phyloP scores from a whole-genome alignment of 768 basidiomycete species.

The Tricholoma matsutake region DNA sequence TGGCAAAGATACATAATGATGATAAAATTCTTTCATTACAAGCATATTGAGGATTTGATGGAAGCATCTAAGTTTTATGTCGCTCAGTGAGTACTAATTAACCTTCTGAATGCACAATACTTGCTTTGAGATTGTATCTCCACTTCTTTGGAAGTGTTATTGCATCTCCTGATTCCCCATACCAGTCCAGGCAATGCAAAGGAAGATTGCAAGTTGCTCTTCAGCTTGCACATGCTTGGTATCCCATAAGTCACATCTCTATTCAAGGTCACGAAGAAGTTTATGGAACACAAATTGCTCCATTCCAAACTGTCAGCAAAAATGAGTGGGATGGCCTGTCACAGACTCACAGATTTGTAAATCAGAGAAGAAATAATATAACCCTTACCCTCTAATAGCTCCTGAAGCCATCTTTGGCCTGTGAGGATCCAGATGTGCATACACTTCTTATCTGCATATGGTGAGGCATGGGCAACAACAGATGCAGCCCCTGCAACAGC shows the following conservation, averaged over 20 bases:
- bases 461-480: background rate
- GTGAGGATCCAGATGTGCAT: conserved; percentile 4
- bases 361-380: background rate
- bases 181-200: background rate
- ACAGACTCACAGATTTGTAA: background rate
- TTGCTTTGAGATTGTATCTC: conserved; percentile 36
- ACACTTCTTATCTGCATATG: background rate
- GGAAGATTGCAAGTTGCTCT: conserved; percentile 3
- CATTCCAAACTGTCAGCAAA: background rate
- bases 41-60: conserved; percentile 17
- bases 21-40: conserved; percentile 3
- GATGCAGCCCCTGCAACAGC: background rate
- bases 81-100: no score
- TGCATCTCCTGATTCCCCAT: background rate
- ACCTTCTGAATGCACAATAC: background rate
- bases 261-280: background rate
- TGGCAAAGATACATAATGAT: conserved; percentile 3
- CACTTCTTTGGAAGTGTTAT: conserved; percentile 32
- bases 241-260: background rate
- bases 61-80: conserved; percentile 14
- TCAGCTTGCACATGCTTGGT: background rate
- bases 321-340: background rate
- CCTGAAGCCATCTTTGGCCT: background rate
- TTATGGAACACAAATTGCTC: conserved; percentile 1
- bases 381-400: background rate